Base-by-base conservation (phyloP, 139 green algal genomes). In the Eudorina sp. region DNA sequence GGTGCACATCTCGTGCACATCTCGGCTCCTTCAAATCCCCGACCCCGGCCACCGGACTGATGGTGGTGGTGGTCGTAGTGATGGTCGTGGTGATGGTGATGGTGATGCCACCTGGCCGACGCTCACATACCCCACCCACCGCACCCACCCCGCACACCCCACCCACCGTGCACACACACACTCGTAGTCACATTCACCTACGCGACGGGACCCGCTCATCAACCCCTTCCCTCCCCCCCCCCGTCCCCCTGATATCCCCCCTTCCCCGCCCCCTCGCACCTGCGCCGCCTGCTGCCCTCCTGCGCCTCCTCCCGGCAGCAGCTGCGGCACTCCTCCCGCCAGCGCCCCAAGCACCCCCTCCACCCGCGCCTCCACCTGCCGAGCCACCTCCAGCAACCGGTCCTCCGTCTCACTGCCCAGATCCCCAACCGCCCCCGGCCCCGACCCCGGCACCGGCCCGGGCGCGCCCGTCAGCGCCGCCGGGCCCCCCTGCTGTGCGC, bases 301-400 rank as follows among this genome's bases (percentile, higher is more conserved):
- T 29, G 13, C 48, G 48, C 55, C 55, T 16, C n/a, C n/a, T n/a
- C n/a, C n/a, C 45, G 29, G 16, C 78, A 85, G 51, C 64, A 87
- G 36, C 83, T 38, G 64, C 38, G 62, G 75, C 75, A 90, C 27
- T 6, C 40, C 34, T 36, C 76, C 62, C 25, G 51, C 19, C 48
- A 91, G 11, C 11, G 68, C 86, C 13, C 83, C 86, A 27, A 93
- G 34, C 23, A 81, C 68, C 23, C 34, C 38, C 72, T 91, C 92
- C 66, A 93, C 29, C 8, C 81, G 66, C 11, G 90, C 76, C 62
- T 92, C 90, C 25, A 93, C 38, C 80, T 86, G 88, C 38, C 92
- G 46, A 27, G 85, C 76, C 19, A 62, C 88, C 64, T 90, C 83
- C 70, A 94, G 36, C 85, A 94, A 51, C 34, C 55, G 64, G 70